Percentiles rank a stretch among this genome's conserved stretches.
These are phyloP conservation scores for Craspedostauros australis DNA, from an alignment of 108 stramenopile genomes.

Conservation along the genomic window DNA sequence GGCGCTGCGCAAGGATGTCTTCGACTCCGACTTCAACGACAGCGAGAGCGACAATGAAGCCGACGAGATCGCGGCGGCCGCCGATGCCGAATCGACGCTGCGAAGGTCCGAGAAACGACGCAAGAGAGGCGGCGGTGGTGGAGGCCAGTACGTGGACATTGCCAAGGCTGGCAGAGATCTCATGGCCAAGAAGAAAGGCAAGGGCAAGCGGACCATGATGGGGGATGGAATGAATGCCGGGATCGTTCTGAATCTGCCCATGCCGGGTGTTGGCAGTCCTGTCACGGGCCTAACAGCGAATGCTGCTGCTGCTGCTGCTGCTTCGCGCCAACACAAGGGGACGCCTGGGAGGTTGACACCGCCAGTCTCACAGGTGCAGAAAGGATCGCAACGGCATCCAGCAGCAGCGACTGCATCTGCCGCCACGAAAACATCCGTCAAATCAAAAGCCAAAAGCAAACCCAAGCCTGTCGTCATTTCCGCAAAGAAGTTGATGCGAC, in stretches of 20 bases:
- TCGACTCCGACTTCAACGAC: slow-evolving; percentile 88
- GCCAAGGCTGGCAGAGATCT: slow-evolving; percentile 40
- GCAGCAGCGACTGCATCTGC: background rate
- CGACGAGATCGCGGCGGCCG: slow-evolving; percentile 45
- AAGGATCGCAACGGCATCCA: slow-evolving; percentile 1
- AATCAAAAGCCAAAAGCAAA: slow-evolving; percentile 11
- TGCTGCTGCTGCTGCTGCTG: slow-evolving; percentile 3
- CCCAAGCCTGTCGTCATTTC: slow-evolving; percentile 2
- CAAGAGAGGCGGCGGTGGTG: slow-evolving; percentile 17
- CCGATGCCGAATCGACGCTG: slow-evolving; percentile 44
- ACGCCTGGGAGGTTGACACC: too few species aligned
- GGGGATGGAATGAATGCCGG: slow-evolving; percentile 77
- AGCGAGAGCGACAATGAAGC: slow-evolving; percentile 64
- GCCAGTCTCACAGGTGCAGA: too few species aligned
- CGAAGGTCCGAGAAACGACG: slow-evolving; percentile 33
- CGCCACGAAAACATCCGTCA: slow-evolving; percentile 5
- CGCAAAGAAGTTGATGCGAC: slow-evolving; percentile 24
- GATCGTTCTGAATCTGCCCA: slow-evolving; percentile 72
- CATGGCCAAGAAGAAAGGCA: slow-evolving; percentile 25
- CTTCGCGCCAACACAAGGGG: background rate
- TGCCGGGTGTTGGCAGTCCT: background rate
- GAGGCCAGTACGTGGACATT: slow-evolving; percentile 16
- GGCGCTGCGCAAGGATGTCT: slow-evolving; percentile 49
- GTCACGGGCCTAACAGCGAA: background rate
- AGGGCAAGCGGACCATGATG: slow-evolving; percentile 26